A percentile compares a stretch with the other conserved stretches of the same genome.
Evolutionary conservation across 2,329 filamentous ascomycete species (phyloP).

Genomic region (Aspergillus chevalieri): DNA sequence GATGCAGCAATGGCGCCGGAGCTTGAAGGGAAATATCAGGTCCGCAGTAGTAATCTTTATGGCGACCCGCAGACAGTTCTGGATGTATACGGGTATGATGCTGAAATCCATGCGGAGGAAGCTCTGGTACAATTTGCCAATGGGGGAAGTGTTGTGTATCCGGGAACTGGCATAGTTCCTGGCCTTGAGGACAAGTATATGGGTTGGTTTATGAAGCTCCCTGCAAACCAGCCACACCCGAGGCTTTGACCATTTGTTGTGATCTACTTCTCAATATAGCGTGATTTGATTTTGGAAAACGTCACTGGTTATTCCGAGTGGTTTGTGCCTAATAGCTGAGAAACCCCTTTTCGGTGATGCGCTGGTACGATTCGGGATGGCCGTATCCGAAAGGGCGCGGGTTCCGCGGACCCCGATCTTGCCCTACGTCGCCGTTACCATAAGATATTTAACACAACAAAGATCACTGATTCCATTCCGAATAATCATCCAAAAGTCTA

Average conservation of each 20-base stretch:
- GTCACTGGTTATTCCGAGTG: no score
- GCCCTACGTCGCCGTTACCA: background rate
- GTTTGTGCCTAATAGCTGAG: no score
- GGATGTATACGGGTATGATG: conserved; percentile 48
- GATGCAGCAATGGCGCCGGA: conserved; percentile 40
- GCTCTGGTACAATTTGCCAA: conserved; percentile 15
- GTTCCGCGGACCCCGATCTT: background rate
- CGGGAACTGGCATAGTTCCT: background rate
- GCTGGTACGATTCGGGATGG: background rate
- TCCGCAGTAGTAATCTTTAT: conserved; percentile 44
- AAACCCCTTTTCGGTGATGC: no score
- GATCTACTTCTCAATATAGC: no score
- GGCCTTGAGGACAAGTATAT: background rate
- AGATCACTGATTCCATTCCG: background rate
- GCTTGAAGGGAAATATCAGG: conserved; percentile 31
- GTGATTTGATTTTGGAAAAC: no score
- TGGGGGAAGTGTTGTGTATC: background rate
- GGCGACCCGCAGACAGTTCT: conserved; percentile 42
- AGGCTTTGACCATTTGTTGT: no score
- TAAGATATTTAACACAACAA: background rate
- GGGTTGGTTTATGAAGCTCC: background rate
- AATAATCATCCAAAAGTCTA: background rate
- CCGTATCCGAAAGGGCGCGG: background rate
- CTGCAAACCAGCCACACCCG: no score
- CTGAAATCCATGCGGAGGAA: conserved; percentile 32